phyloP scores from a whole-genome alignment of 1,139 yeast species.

The Lodderomyces orthopsilosis region DNA sequence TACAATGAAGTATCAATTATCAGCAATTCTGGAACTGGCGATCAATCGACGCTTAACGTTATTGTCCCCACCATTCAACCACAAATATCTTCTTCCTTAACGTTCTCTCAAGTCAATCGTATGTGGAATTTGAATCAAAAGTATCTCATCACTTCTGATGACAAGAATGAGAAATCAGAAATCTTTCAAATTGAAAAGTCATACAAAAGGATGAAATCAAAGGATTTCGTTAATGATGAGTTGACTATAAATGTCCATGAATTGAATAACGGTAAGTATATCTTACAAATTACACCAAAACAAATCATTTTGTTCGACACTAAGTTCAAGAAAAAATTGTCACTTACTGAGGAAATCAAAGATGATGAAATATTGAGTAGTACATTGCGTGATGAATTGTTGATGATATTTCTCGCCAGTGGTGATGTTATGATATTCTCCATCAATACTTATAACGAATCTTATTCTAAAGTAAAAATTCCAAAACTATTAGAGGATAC shows the following conservation, averaged over 20 bases:
- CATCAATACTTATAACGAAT: slow-evolving; percentile 39
- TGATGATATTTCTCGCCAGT: slow-evolving; percentile 52
- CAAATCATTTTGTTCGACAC: slow-evolving; percentile 65
- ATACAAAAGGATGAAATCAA: slow-evolving; percentile 61
- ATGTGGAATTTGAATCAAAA: slow-evolving; percentile 63
- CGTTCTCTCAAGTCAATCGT: slow-evolving; percentile 72
- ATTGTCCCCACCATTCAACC: slow-evolving; percentile 67
- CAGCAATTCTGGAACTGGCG: slow-evolving; percentile 66
- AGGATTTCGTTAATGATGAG: slow-evolving; percentile 63
- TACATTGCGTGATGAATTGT: slow-evolving; percentile 47
- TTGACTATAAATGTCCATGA: slow-evolving; percentile 68
- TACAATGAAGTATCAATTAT: slow-evolving; percentile 63
- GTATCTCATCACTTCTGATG: slow-evolving; percentile 74
- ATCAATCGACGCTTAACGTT: slow-evolving; percentile 55
- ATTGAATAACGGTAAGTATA: slow-evolving; percentile 55
- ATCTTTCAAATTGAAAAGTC: slow-evolving; percentile 68
- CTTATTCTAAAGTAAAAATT: slow-evolving; percentile 35
- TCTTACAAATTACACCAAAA: slow-evolving; percentile 72
- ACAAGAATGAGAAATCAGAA: slow-evolving; percentile 60
- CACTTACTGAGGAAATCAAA: slow-evolving; percentile 36
- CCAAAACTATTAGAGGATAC: slow-evolving; percentile 58
- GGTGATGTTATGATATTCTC: slow-evolving; percentile 55
- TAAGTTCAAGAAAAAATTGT: slow-evolving; percentile 47
- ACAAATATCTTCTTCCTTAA: slow-evolving; percentile 61
- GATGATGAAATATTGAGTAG: slow-evolving; percentile 54